Evolutionary conservation across 2,329 filamentous ascomycete species (phyloP), one percentile per base, ranked within the genome.

Genomic region (Verticillium tricorpus): DNA sequence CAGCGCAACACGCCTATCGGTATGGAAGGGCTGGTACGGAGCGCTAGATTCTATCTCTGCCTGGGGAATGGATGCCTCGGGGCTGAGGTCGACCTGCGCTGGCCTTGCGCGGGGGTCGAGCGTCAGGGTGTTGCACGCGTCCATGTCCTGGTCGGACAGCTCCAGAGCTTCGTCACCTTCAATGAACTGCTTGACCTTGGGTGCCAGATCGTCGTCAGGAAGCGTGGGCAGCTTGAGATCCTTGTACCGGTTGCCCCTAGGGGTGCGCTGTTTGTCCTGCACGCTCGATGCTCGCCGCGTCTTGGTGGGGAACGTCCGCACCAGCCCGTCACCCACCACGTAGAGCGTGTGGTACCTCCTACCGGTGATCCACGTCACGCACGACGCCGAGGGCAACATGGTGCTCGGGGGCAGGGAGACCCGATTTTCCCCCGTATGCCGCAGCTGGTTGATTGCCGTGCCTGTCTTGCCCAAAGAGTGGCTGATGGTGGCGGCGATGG

Each of bases 31-130:
- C 70, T 97, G 93, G 69, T 97, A 98, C 2, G 94, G 92, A 5
- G 93, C 91, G 70, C 94, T 97, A 1, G 94, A 97, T 72, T 99
- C 95, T 66, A 97, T 96, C 78, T 97, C 93, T 6, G 92, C 92
- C 66, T 89, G 85, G 1, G 87, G 86, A 61, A 85, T 93, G 72
- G 78, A 90, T 72, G 77, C 91, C 74, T 80, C 89, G 72, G 79
- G 83, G 61, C 75, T 78, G 69, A 73, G 77, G 69, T 77, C 79
- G 66, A 66, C 69, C 68, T 69, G 73, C 60, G 71, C 69, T 52
- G 75, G 68, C 66, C 74, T 75, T 60, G 73, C 74, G 68, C 73
- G 77, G 69, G 66, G 77, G 64, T 78, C 80, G 65, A 80, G 79
- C 61, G 85, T 80, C 70, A 85, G 70, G 0, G 82, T 84, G 65